A percentile compares a stretch with the other conserved stretches of the same genome.
These are phyloP conservation scores for Naganishia antarctica DNA, from an alignment of 768 basidiomycete species.

Conservation along the genomic window DNA sequence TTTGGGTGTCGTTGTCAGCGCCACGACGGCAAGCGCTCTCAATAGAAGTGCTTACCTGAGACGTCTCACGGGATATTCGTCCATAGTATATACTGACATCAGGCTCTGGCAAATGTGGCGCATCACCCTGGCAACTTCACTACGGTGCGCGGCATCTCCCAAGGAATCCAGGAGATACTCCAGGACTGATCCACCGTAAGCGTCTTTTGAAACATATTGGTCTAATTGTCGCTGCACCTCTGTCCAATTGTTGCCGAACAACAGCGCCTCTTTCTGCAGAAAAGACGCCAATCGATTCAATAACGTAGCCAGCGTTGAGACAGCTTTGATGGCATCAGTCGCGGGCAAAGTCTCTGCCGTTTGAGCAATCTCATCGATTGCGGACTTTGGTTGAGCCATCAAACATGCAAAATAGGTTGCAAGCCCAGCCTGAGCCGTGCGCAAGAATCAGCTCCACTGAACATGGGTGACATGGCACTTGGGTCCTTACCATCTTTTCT, in stretches of 20 bases:
- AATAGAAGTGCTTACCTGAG: slow-evolving; percentile 41
- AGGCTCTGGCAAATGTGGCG: slow-evolving; percentile 27
- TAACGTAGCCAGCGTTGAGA: not conserved
- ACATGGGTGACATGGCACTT: not conserved
- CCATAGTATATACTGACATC: slow-evolving; percentile 27
- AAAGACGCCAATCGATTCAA: slow-evolving; percentile 22
- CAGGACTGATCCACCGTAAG: slow-evolving; percentile 30
- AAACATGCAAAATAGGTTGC: not conserved
- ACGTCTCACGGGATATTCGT: slow-evolving; percentile 32
- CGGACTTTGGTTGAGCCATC: not conserved
- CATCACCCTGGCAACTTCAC: slow-evolving; percentile 27
- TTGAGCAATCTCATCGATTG: not conserved
- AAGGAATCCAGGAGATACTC: slow-evolving; percentile 42
- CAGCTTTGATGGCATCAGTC: not conserved
- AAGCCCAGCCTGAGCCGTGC: not conserved
- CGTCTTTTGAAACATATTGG: slow-evolving; percentile 6
- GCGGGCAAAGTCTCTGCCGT: not conserved
- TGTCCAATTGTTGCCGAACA: not conserved
- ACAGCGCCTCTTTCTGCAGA: slow-evolving; percentile 21
- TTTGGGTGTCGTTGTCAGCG: slow-evolving; percentile 33
- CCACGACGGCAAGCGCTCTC: slow-evolving; percentile 61
- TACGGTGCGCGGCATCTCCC: slow-evolving; percentile 30
- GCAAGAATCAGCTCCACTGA: not conserved
- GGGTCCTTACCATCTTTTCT: slow-evolving; percentile 63
- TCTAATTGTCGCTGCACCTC: not conserved